These are phyloP conservation scores for Arthrobotrys sinensis DNA, from an alignment of 2,329 filamentous ascomycete species.

Conservation along the genomic window DNA sequence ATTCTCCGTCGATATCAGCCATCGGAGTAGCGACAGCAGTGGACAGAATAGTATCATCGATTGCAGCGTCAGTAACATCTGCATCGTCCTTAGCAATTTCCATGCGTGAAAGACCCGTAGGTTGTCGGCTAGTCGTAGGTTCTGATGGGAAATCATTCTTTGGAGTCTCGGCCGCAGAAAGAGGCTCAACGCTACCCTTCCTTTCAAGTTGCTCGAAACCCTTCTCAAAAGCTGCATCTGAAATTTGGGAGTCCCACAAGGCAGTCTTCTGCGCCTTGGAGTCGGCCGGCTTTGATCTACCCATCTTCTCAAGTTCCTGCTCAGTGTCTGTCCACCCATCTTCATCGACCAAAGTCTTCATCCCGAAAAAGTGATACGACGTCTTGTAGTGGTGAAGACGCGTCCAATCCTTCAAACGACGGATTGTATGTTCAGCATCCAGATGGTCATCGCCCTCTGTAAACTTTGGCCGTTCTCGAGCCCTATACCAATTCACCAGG, in stretches of 20 bases:
- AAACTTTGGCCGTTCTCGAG: constrained; percentile 51
- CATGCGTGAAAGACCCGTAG: constrained; percentile 33
- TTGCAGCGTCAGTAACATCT: constrained; percentile 29
- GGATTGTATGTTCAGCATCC: constrained; percentile 46
- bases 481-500: constrained; percentile 47
- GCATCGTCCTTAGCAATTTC: constrained; percentile 33
- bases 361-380: constrained; percentile 24
- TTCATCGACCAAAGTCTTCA: constrained; percentile 20
- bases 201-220: constrained; percentile 55
- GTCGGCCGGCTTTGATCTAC: constrained; percentile 37
- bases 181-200: constrained; percentile 49
- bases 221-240: constrained; percentile 54
- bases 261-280: constrained; percentile 44
- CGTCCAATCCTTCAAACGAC: constrained; percentile 48
- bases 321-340: constrained; percentile 57
- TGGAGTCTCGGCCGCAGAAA: constrained; percentile 47
- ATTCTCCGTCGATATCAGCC: constrained; percentile 45
- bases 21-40: constrained; percentile 54
- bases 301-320: constrained; percentile 56
- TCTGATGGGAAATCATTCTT: constrained; percentile 32
- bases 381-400: constrained; percentile 50
- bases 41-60: constrained; percentile 27
- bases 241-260: constrained; percentile 48
- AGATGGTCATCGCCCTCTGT: constrained; percentile 33
- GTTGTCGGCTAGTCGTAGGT: constrained; percentile 24